Evolutionary conservation across 257 asterid species (phyloP), one percentile per base, ranked within the genome.

Genomic region (Craterostigma plantagineum): DNA sequence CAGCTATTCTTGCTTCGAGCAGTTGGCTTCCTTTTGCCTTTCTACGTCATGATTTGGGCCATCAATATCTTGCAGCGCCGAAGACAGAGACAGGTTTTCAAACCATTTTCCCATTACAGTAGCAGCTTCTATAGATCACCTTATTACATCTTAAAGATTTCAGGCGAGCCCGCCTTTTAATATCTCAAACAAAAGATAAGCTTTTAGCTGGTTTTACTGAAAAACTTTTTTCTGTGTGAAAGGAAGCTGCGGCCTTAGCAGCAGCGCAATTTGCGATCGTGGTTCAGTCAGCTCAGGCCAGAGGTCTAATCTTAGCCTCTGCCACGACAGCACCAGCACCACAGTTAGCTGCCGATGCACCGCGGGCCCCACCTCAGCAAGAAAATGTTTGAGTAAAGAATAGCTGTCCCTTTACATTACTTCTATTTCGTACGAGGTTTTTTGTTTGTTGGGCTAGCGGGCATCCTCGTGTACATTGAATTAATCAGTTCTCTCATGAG

Each of bases 21-120:
- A 4, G 91, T 80, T 44, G 99, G 96, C 38, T 90, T 90, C 57
- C 96, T 90, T 50, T 56, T 90, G 65, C 99, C 99, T 14, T 90
- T 93, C 66, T 90, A 90, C 72, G 73, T 90, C 62, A 83, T 90
- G 96, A 69, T 85, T 53, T 90, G 99, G 99, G 94, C 94, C 46
- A 80, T 90, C 43, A 77, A 77, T 49, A 75, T 90, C 57, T 61
- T 90, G 67, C 99, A 90, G 57, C 91, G 82, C 10, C 75, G 96
- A 54, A 69, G 94, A 58, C 91, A 90, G 62, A 69, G 96, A 65
- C 91, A 90, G 91, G 99, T 90, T 42, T 55, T 36, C 48, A 36
- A 11, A 8, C 13, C 45, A 8, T 11, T 10, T 33, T 16, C 16
- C 12, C 10, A 14, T 16, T 7, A 12, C 1, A n/a, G 15, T 3